Base-by-base conservation (phyloP, 257 asterid species). In the Salvia splendens region DNA sequence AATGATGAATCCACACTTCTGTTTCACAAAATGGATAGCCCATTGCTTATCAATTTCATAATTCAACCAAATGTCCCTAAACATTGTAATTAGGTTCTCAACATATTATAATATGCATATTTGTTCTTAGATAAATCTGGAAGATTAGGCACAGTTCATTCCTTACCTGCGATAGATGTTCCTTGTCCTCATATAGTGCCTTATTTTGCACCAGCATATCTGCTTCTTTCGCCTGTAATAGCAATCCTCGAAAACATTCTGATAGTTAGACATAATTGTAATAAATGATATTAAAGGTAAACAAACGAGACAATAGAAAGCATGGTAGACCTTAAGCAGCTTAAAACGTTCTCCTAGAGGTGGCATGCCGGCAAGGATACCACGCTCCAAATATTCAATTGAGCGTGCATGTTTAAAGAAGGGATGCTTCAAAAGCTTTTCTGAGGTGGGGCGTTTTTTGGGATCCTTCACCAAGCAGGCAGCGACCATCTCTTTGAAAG, bases 381-480 rank as follows among this genome's bases (percentile, higher is more conserved):
- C 70, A 10, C 87, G 90, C 35, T 81, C 82, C 82, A 91, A 79
- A 75, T 81, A 88, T 41, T 89, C 96, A 52, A 54, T 56, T 41
- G 92, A 65, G 15, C 88, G 93, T 55, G 95, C 94, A 30, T 83
- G 89, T 75, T 80, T 91, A 67, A 91, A 91, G 86, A 91, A 91
- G 28, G 83, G 73, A 69, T 89, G 95, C 83, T 87, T 89, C 85
- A 91, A 79, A 77, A 91, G 96, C 82, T 91, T 89, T 72, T 91
- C 96, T 12, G 98, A 73, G 20, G 87, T 65, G 41, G 98, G 98
- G 6, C 96, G 95, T 81, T 88, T 91, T 79, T 91, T 89, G 38
- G 98, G 96, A 82, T 91, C 98, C 85, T 91, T 91, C 62, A 89
- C 96, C 80, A 91, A 82, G 84, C 98, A 91, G 70, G 98, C 89